These are phyloP conservation scores for Maudiozyma humilis DNA, from an alignment of 1,139 yeast species.

Conservation along the genomic window DNA sequence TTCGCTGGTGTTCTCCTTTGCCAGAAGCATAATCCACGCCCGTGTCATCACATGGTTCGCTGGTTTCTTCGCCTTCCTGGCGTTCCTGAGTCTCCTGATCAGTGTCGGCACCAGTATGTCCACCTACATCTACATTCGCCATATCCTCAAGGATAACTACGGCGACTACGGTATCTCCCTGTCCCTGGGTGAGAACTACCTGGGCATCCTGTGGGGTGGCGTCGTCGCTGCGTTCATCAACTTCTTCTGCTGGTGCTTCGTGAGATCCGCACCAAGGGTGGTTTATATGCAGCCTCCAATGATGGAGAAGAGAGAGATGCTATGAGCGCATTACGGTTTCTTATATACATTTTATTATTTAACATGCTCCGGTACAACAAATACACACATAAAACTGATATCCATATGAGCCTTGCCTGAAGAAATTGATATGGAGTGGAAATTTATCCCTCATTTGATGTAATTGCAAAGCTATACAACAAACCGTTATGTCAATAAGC, in stretches of 20 bases:
- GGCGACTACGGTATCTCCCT: conserved; percentile 23
- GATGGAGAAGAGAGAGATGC: conserved; percentile 21
- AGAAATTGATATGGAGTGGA: too few species aligned
- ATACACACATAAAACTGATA: too few species aligned
- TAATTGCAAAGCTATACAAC: too few species aligned
- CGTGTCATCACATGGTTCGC: conserved; percentile 21
- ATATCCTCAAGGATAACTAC: conserved; percentile 16
- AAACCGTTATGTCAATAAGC: too few species aligned
- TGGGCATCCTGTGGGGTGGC: conserved; percentile 26
- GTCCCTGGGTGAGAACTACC: conserved; percentile 19
- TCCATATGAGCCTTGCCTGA: too few species aligned
- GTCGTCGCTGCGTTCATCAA: conserved; percentile 22
- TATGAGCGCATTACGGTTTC: background rate
- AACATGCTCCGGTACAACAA: too few species aligned
- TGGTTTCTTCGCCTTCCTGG: conserved; percentile 17
- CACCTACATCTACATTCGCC: conserved; percentile 21
- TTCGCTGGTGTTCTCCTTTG: conserved; percentile 15
- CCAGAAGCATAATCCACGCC: conserved; percentile 22
- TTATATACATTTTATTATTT: background rate
- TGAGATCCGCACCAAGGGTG: conserved; percentile 15
- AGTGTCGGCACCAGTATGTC: conserved; percentile 27
- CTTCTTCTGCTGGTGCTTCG: conserved; percentile 20
- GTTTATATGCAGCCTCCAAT: conserved; percentile 13
- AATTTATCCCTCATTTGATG: too few species aligned
- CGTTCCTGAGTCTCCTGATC: conserved; percentile 18